Base-by-base conservation (phyloP, 202 grass and related monocot genomes). In the Cymbopogon flexuosus region DNA sequence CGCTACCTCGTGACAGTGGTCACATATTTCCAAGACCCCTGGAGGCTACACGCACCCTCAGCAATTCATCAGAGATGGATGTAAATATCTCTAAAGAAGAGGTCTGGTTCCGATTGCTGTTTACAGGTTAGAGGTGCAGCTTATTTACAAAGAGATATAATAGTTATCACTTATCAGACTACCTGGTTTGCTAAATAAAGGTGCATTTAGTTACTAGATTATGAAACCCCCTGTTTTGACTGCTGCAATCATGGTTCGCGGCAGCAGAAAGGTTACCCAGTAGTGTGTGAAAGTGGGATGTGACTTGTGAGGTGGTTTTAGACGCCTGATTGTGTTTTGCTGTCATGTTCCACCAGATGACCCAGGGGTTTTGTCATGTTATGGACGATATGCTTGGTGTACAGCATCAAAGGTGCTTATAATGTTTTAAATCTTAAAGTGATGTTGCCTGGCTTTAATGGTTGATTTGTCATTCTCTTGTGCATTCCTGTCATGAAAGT, bases 181-280 rank as follows among this genome's bases (percentile, higher is more conserved):
- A 66, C 81, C 72, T 36, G 61, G 88, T 78, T 84, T 87, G 80
- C 81, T 84, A 87, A 90, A 90, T 90, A 87, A 90, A 87, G 78
- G 81, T 52, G 31, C 81, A 84, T 77, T 78, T 87, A 90, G 84
- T 65, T 80, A 62, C 43, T 72, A 81, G 74, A 47, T 70, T 75
- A 61, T 79, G 62, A 56, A 11, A 83, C 15, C 34, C 31, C 2
- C 21, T 83, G 58, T 76, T 73, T 30, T 45, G 30, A 60, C 47
- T 59, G 62, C 57, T 72, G 84, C 75, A 9, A 54, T 23, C 29
- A 18, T 72, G 65, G 76, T 87, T 84, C 2, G 51, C 57, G n/a
- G 40, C 57, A 47, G 58, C 57, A 10, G 35, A 80, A 61, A 77
- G 57, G 57, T 83, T 83, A 87, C 37, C 72, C 33, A 46, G 75